Evolutionary conservation across 1,139 yeast genomes (phyloP).

Genomic region (Kazachstania sp.): DNA sequence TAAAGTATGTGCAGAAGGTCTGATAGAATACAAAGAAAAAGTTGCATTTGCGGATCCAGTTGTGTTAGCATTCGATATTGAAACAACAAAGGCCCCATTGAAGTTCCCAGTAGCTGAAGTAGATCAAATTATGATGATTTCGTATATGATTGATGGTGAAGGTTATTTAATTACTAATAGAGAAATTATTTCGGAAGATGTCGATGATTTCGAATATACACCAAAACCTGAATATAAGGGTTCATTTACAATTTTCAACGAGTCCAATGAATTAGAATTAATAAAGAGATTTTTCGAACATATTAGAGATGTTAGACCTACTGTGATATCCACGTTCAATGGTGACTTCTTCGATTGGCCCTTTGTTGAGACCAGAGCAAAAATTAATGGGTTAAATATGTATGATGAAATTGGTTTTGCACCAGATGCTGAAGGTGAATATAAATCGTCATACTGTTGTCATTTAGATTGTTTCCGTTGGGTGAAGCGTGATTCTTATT

Average conservation of each 20-base stretch:
- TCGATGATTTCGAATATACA: conserved; percentile 94
- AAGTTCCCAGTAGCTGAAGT: conserved; percentile 88
- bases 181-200: conserved; percentile 88
- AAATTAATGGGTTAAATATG: conserved; percentile 79
- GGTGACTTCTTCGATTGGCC: conserved; percentile 99
- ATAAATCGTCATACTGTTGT: conserved; percentile 83
- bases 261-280: conserved; percentile 70
- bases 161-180: conserved; percentile 91
- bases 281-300: conserved; percentile 80
- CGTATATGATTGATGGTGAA: conserved; percentile 98
- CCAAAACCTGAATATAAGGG: conserved; percentile 97
- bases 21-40: conserved; percentile 50
- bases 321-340: conserved; percentile 93
- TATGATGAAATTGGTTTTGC: conserved; percentile 92
- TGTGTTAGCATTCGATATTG: conserved; percentile 93
- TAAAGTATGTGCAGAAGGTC: conserved; percentile 60
- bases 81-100: conserved; percentile 92
- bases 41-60: conserved; percentile 97
- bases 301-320: conserved; percentile 77
- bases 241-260: conserved; percentile 80
- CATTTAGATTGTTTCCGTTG: conserved; percentile 98
- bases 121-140: conserved; percentile 98
- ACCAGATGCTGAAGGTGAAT: conserved; percentile 82
- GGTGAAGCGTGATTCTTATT: conserved; percentile 97
- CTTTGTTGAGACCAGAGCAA: conserved; percentile 81